Evolutionary conservation across 306 rosid species (phyloP).

Genomic region (Canavalia ensiformis): DNA sequence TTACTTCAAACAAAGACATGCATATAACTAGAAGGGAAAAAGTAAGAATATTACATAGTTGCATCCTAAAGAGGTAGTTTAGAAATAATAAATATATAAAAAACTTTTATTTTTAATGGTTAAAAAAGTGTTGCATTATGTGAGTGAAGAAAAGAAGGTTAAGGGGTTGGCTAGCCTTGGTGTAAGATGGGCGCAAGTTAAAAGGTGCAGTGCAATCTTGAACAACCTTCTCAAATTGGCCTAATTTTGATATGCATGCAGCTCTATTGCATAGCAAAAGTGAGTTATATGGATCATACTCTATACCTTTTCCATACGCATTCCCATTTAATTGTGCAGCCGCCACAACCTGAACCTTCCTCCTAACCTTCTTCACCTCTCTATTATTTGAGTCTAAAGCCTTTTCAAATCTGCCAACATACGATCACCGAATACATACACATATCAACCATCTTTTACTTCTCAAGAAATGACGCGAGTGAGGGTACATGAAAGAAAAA

Average conservation of each 20-base stretch:
- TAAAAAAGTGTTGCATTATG: neutral
- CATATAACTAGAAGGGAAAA: neutral
- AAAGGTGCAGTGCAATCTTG: conserved; percentile 78
- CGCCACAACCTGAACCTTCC: conserved; percentile 58
- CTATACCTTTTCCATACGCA: conserved; percentile 81
- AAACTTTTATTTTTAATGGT: neutral
- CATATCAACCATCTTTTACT: neutral
- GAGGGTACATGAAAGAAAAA: too few species aligned
- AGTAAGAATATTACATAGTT: too few species aligned
- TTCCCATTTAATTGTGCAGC: conserved; percentile 75
- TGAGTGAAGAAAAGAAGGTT: neutral
- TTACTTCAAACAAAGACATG: neutral
- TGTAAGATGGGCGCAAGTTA: conserved; percentile 67
- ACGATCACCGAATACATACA: too few species aligned
- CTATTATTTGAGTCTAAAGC: conserved; percentile 74
- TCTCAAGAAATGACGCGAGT: neutral
- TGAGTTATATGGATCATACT: conserved; percentile 73
- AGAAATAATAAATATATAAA: too few species aligned
- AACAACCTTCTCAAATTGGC: conserved; percentile 64
- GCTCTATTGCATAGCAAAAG: conserved; percentile 82
- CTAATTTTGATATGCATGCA: conserved; percentile 76
- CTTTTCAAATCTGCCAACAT: conserved; percentile 64
- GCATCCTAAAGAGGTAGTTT: too few species aligned
- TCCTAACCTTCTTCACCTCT: conserved; percentile 59
- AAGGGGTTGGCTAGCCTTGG: conserved; percentile 63